Base-by-base conservation (phyloP, 1,139 yeast genomes). In the Pichia sp. region DNA sequence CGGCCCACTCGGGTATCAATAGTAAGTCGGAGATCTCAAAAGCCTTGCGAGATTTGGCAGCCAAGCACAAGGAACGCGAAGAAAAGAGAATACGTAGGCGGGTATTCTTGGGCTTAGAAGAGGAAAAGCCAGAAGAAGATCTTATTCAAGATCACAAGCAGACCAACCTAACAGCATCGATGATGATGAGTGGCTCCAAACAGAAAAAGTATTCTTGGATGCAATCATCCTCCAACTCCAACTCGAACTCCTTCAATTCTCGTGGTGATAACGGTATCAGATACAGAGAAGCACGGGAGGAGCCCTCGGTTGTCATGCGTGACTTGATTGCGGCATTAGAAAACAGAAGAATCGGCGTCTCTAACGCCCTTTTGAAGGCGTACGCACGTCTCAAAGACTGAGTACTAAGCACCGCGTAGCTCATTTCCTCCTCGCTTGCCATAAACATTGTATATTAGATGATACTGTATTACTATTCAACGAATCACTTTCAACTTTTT, bases 121-220 rank as follows among this genome's bases (percentile, higher is more conserved):
- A 69, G 44, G 68, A 66, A 26, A 69, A 66, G 30, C 66, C 66
- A 21, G 80, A 72, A 30, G 79, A 77, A 7, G 48, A 46, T 13
- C 32, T 48, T 21, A 73, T 77, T 0, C 97, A 88, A 48, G 97
- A 87, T 52, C 96, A 88, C 55, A 70, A 94, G 46, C 96, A 96
- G 3, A 93, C 97, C 1, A 88, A 91, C 57, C 91, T 93, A 7
- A 91, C 97, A 0, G 97, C 96, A 1, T 86, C 93, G 1, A 74
- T 91, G 79, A 88, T 91, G 94, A 77, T 93, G 27, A 67, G 75
- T 14, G 86, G 88, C 53, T 77, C 82, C 44, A 82, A 81, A 47
- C 77, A 79, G 39, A 59, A 69, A 33, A 72, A 73, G 50, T 91
- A 91, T 56, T 82, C 94, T 30, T 91, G 98, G 98, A 77, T 91